Evolutionary conservation across 352 stramenopile genomes (phyloP), one percentile per base, ranked within the genome.

Genomic region (Phytopythium cucurbitacearum): DNA sequence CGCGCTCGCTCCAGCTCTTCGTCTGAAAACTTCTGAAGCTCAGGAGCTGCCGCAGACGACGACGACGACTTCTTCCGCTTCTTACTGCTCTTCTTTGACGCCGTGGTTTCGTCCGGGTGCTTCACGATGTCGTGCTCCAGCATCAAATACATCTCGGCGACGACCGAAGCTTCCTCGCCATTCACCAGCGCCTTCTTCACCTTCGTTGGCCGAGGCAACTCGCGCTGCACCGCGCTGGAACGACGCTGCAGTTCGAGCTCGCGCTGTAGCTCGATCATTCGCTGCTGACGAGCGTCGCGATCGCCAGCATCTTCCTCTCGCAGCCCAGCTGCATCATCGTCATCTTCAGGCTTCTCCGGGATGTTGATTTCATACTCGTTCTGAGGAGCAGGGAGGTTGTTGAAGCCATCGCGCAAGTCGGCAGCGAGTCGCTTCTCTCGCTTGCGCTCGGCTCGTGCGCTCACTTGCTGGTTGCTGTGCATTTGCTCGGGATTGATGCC

Each of bases 361-460:
- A 95, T 51, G 11, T 69, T 83, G 48, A 94, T 83, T 48, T 91
- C 86, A 47, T 94, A 94, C 36, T 93, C 85, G 60, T 91, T 87
- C 53, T 94, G 70, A 5, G 87, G 80, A 12, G 74, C 69, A 1
- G 90, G 90, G 3, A 97, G 70, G 32, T 66, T 80, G 15, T 69
- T 56, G 45, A 97, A 91, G 7, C 84, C 79, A 12, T 69, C 62
- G 36, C 79, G 60, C n/a, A 97, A 64, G 28, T 84, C 80, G 11
- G 59, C 64, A 33, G 72, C 67, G 40, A 82, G 51, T 13, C 64
- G 62, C 51, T 86, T 93, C 4, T 73, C 51, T 12, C 77, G 79
- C 15, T 64, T 71, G 52, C 87, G 91, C 71, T 95, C 83, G 1
- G 78, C 77, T 32, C 71, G 83, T 7, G 67, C 57, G 28, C 67